Evolutionary conservation across 495 filamentous ascomycete genomes (phyloP).

Genomic region (Wilcoxina mikolae): DNA sequence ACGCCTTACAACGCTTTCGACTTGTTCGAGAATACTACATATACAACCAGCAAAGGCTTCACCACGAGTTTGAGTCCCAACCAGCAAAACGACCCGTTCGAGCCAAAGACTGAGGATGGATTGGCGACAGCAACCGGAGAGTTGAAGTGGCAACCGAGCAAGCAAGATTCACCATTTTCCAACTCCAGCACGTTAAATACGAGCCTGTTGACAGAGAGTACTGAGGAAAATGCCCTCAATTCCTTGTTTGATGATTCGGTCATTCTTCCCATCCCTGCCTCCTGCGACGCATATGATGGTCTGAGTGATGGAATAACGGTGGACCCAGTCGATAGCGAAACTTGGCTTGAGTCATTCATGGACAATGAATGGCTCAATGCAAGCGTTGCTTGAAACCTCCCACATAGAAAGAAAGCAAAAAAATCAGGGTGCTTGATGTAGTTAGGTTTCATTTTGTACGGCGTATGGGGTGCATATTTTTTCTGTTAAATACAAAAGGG

Average conservation of each 20-base stretch:
- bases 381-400: background rate
- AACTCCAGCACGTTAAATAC: background rate
- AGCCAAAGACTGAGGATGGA: background rate
- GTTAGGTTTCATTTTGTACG: no score
- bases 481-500: background rate
- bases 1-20: background rate
- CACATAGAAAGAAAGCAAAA: no score
- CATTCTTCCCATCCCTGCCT: no score
- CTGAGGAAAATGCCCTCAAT: background rate
- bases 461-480: background rate
- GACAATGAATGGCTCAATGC: background rate
- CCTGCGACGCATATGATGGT: no score
- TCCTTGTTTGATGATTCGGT: no score
- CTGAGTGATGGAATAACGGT: background rate
- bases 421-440: no score
- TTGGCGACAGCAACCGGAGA: background rate
- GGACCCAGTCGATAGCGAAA: background rate
- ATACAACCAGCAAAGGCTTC: background rate
- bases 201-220: background rate
- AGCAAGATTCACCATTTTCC: background rate
- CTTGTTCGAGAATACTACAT: background rate
- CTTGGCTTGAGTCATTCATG: background rate
- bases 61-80: background rate
- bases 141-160: background rate
- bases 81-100: background rate